Base-by-base conservation (phyloP, 805 yeast genomes). In the Teunomyces cretensis region DNA sequence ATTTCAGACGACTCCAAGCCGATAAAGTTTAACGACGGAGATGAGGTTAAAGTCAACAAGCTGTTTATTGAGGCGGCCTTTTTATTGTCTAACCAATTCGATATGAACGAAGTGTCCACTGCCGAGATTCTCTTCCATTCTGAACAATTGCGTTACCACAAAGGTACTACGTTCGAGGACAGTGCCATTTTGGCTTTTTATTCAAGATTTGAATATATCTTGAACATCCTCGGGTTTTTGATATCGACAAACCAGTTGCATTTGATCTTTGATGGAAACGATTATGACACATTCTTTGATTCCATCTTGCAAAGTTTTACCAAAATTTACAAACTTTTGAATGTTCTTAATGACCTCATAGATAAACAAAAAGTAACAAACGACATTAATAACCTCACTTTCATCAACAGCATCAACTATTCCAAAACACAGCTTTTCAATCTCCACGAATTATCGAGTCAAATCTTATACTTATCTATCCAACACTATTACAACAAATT, bases 371-470 rank as follows among this genome's bases (percentile, higher is more conserved):
- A 78, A 64, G 67, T 86, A 41, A 65, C 74, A 1, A 67, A 81
- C 50, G 83, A 86, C 50, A 61, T 74, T 44, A 66, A 75, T 52
- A 73, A 58, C 62, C 72, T 49, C 54, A 72, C 15, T 14, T 68
- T 70, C 39, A 62, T 69, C 30, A 59, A 57, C 48, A 57, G 67
- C 15, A 61, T 85, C 30, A 72, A 71, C 30, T 83, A 78, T 54
- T 78, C 86, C 56, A 79, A 89, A 50, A 80, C 78, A 45, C 81
- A 80, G 50, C 68, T 88, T 24, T 75, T 80, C 42, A 71, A 70
- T 41, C 83, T 84, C 54, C 94, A 90, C 60, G 96, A 88, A 55
- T 58, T 75, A 1, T 64, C 91, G 44, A 84, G 91, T 36, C 86
- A 83, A 59, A 70, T 88, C 1, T 67, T 85, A 6, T 79, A 62